phyloP scores from a whole-genome alignment of 306 rosid species.

The Mucuna pruriens region DNA sequence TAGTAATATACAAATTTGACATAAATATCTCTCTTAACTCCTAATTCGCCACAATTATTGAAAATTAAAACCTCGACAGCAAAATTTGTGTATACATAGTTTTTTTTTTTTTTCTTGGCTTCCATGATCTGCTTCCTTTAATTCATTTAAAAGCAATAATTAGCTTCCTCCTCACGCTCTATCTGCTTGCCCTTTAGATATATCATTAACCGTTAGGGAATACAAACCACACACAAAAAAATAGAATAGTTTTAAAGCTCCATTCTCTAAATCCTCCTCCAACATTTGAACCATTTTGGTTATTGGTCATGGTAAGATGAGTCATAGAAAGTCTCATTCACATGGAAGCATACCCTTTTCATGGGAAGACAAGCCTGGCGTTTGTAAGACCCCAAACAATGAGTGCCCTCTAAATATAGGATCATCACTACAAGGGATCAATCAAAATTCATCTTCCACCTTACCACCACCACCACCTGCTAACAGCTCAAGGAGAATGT shows the following conservation, averaged over 20 bases:
- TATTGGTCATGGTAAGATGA: slow-evolving; percentile 42
- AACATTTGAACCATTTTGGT: slow-evolving; percentile 8
- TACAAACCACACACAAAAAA: slow-evolving; percentile 43
- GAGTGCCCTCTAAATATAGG: slow-evolving; percentile 37
- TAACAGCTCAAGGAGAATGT: neutral
- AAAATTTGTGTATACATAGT: neutral
- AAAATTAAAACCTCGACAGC: neutral
- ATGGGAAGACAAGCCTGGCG: slow-evolving; percentile 86
- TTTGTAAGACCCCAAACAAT: slow-evolving; percentile 56
- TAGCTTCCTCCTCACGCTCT: slow-evolving; percentile 67
- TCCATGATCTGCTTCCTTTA: slow-evolving; percentile 41
- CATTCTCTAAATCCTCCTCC: slow-evolving; percentile 11
- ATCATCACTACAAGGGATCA: slow-evolving; percentile 12
- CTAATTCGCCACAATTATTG: slow-evolving; percentile 18
- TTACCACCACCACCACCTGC: slow-evolving; percentile 17
- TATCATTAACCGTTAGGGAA: slow-evolving; percentile 55
- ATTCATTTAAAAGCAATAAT: slow-evolving; percentile 45
- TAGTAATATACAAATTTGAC: neutral
- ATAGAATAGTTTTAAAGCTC: slow-evolving; percentile 44
- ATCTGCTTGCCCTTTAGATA: slow-evolving; percentile 53
- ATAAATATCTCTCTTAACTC: neutral
- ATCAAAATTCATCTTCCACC: slow-evolving; percentile 18
- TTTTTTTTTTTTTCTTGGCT: neutral
- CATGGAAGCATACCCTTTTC: slow-evolving; percentile 89
- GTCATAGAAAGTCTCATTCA: slow-evolving; percentile 70